Base-by-base conservation (phyloP, 306 rosid species). In the Gastrolobium bilobum region DNA sequence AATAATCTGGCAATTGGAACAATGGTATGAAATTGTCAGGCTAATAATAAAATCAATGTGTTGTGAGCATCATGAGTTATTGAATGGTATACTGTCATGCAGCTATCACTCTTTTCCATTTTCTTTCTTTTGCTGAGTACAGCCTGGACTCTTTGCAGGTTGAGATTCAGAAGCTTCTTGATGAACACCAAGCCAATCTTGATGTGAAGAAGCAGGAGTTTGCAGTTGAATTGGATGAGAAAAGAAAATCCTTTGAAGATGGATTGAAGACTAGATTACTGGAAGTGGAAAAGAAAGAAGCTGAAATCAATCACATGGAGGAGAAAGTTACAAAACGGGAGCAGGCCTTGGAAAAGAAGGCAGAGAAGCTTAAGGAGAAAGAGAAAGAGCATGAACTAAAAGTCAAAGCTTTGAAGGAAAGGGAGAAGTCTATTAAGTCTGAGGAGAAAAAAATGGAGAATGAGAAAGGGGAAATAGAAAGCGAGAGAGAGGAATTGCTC, bases 341-440 rank as follows among this genome's bases (percentile, higher is more conserved):
- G 81, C 94, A 88, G 76, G 96, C 94, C 20, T 70, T 95, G 82
- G 99, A 86, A 79, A 95, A 90, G 88, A 93, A 81, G 87, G 76
- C 79, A 50, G 99, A 93, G 73, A 95, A 95, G 81, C 84, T 93
- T 62, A 87, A 90, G 89, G 98, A 93, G 86, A 95, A 93, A 90
- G 99, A 95, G 88, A 90, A 82, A 66, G 94, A 91, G 66, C 79
- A 85, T 83, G 99, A 95, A 73, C 51, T 83, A 15, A 95, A 91
- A 82, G 68, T 90, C 64, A 95, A 90, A 86, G 87, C 86, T 43
- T 64, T 91, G 81, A 93, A 87, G 85, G 97, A 91, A 86, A 89
- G 79, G 81, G 99, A 93, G 73, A 90, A 88, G 84, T 81, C 89
- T 54, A 7, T 89, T 47, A 90, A 84, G 77, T 77, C 81, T 9